Conservation (phyloP, 1,284 basidiomycete genomes). For the Schizophyllum commune region DNA sequence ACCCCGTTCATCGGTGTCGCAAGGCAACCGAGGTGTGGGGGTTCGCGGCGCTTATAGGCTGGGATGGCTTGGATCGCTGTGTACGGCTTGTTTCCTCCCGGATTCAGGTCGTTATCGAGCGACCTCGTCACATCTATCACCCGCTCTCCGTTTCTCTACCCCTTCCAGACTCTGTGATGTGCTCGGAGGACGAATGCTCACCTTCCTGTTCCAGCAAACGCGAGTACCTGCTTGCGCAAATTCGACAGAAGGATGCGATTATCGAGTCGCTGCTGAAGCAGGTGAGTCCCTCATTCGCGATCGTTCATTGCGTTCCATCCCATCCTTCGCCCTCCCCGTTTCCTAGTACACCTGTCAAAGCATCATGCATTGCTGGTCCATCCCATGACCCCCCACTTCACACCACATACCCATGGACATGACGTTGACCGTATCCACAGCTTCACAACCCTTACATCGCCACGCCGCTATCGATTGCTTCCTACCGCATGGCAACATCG, state of each 20-base stretch:
- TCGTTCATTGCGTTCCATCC: not conserved
- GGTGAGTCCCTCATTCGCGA: conserved; percentile 28
- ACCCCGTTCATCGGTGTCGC: not conserved
- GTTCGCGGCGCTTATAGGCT: not conserved
- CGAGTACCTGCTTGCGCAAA: conserved; percentile 73
- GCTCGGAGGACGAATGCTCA: conserved; percentile 19
- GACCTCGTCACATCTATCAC: too few species aligned
- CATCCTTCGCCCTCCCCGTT: not conserved
- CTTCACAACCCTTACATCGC: conserved; percentile 72
- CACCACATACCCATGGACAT: not conserved
- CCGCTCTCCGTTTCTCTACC: not conserved
- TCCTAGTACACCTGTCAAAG: too few species aligned
- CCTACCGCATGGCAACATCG: conserved; percentile 66
- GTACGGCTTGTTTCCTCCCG: not conserved
- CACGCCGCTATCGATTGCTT: conserved; percentile 67
- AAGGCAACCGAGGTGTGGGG: not conserved
- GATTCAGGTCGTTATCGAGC: not conserved
- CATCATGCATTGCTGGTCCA: not conserved
- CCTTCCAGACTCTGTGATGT: conserved; percentile 1
- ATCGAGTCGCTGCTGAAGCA: conserved; percentile 78
- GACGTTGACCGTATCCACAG: conserved; percentile 25
- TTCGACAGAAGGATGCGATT: conserved; percentile 75
- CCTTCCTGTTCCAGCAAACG: conserved; percentile 53
- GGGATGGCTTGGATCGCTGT: not conserved
- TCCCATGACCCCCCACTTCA: not conserved